Percentiles rank a stretch among this genome's conserved stretches.
Conservation (phyloP, 1,139 yeast genomes). For the Candida mesenterica region DNA sequence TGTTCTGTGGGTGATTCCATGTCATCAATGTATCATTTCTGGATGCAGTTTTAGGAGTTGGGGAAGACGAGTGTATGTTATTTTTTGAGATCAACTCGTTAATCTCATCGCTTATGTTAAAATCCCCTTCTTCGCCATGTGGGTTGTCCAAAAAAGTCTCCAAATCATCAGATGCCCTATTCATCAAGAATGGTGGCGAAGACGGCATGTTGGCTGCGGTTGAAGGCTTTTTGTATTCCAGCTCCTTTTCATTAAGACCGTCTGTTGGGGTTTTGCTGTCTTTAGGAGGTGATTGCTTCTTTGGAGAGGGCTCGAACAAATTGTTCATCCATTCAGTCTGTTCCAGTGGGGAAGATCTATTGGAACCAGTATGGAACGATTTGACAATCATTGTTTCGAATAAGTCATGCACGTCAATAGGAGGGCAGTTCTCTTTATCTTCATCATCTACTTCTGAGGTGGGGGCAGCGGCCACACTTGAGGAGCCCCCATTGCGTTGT, state of each 20-base stretch:
- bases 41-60: slow-evolving; percentile 24
- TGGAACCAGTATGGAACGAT: slow-evolving; percentile 32
- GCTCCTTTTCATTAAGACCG: slow-evolving; percentile 1
- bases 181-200: slow-evolving; percentile 31
- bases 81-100: slow-evolving; percentile 15
- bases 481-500: slow-evolving; percentile 1
- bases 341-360: slow-evolving; percentile 31
- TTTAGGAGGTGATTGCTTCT: slow-evolving; percentile 41
- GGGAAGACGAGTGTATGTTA: slow-evolving; percentile 24
- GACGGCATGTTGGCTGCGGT: slow-evolving; percentile 43
- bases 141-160: slow-evolving; percentile 15
- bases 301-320: slow-evolving; percentile 47
- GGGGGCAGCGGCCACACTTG: slow-evolving; percentile 30
- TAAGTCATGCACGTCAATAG: slow-evolving; percentile 23
- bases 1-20: slow-evolving; percentile 17
- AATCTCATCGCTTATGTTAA: slow-evolving; percentile 20
- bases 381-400: slow-evolving; percentile 41
- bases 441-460: slow-evolving; percentile 37
- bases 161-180: slow-evolving; percentile 18
- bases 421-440: slow-evolving; percentile 46
- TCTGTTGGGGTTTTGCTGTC: slow-evolving; percentile 39
- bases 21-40: slow-evolving; percentile 40
- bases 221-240: slow-evolving; percentile 7
- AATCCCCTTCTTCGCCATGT: slow-evolving; percentile 7
- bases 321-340: slow-evolving; percentile 37